Evolutionary conservation across 495 filamentous ascomycete genomes (phyloP).

Genomic region (Xanthoparmelia taractica): DNA sequence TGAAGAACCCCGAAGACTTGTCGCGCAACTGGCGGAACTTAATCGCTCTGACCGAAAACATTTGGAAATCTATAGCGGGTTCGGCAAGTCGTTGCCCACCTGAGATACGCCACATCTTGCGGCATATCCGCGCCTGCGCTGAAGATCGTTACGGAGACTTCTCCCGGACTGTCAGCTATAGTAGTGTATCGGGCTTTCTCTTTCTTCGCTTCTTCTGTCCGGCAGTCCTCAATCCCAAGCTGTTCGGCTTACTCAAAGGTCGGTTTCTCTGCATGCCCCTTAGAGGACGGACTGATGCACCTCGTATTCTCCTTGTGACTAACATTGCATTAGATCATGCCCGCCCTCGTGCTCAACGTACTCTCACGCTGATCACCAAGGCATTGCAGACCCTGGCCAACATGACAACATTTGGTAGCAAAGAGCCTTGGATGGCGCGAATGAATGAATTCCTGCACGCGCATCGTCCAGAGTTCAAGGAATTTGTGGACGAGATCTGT

Average conservation of each 20-base stretch:
- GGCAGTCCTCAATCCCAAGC: slow-evolving; percentile 89
- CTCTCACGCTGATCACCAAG: slow-evolving; percentile 90
- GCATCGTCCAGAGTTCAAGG: slow-evolving; percentile 61
- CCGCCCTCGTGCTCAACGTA: slow-evolving; percentile 76
- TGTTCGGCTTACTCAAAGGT: slow-evolving; percentile 88
- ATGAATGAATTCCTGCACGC: slow-evolving; percentile 67
- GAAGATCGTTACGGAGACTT: slow-evolving; percentile 98
- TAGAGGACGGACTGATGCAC: not conserved
- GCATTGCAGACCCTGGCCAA: slow-evolving; percentile 92
- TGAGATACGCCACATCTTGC: slow-evolving; percentile 79
- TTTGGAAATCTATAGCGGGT: slow-evolving; percentile 75
- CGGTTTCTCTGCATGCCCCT: slow-evolving; percentile 18
- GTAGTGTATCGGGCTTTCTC: slow-evolving; percentile 91
- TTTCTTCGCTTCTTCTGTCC: slow-evolving; percentile 96
- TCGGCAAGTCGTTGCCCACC: slow-evolving; percentile 69
- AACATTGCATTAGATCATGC: slow-evolving; percentile 60
- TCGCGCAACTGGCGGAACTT: slow-evolving; percentile 78
- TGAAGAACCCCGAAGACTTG: slow-evolving; percentile 64
- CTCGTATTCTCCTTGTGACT: not conserved
- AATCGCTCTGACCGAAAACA: slow-evolving; percentile 63
- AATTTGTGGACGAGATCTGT: slow-evolving; percentile 81
- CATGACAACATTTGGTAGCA: slow-evolving; percentile 85
- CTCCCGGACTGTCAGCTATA: slow-evolving; percentile 84
- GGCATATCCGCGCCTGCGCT: slow-evolving; percentile 87
- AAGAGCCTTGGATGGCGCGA: slow-evolving; percentile 97